These are phyloP conservation scores for Arabidopsis suecica DNA, from an alignment of 345 rosid genomes.

Conservation along the genomic window DNA sequence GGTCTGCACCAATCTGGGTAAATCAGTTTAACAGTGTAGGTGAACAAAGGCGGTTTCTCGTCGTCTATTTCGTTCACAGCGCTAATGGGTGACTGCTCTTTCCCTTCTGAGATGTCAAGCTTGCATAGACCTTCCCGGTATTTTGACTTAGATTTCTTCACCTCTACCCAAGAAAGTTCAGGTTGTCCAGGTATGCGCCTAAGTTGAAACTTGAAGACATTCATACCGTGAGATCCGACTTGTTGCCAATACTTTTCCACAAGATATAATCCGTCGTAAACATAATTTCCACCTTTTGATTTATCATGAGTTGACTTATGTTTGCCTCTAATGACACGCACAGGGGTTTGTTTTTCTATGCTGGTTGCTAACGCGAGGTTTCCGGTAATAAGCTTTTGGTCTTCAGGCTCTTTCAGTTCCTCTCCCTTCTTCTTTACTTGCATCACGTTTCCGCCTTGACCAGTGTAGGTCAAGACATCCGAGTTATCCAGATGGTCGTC, in stretches of 20 bases:
- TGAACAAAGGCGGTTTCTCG: conserved; percentile 73
- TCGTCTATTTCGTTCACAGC: conserved; percentile 77
- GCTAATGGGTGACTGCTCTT: conserved; percentile 55
- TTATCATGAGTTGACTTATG: conserved; percentile 46
- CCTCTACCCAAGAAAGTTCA: conserved; percentile 82
- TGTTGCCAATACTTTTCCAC: conserved; percentile 71
- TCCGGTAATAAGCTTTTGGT: conserved; percentile 80
- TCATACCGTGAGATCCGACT: conserved; percentile 71
- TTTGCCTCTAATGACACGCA: conserved; percentile 83
- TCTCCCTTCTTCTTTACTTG: conserved; percentile 44
- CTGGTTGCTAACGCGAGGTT: conserved; percentile 83
- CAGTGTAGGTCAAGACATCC: conserved; percentile 74
- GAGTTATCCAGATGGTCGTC: conserved; percentile 71
- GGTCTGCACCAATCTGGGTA: conserved; percentile 63
- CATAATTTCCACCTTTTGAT: conserved; percentile 49
- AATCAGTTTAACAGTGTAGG: conserved; percentile 57
- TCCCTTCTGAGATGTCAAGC: conserved; percentile 74
- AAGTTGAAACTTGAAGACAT: conserved; percentile 70
- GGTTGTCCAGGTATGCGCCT: conserved; percentile 76
- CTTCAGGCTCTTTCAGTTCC: conserved; percentile 55
- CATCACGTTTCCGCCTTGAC: conserved; percentile 77
- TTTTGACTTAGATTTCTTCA: conserved; percentile 57
- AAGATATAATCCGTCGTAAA: conserved; percentile 78
- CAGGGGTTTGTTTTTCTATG: conserved; percentile 57
- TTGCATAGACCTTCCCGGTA: conserved; percentile 67